Percentiles rank a stretch among this genome's conserved stretches.
Conservation (phyloP, 768 basidiomycete species). For the Amyloporia xantha region DNA sequence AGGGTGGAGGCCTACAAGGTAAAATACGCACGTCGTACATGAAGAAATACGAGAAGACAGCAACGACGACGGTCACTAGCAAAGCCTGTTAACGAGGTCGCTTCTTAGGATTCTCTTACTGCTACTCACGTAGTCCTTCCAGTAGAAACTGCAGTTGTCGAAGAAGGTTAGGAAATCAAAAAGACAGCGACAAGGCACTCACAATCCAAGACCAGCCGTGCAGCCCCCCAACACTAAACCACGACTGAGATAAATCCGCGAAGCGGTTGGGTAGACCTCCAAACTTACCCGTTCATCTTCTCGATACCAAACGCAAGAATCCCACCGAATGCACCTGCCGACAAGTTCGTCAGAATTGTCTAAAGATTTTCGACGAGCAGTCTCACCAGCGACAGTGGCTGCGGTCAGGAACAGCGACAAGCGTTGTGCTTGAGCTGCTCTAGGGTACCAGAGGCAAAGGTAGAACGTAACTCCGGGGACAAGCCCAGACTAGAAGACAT, state of each 20-base stretch:
- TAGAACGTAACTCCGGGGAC: too few relatives aligned
- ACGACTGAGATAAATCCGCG: too few relatives aligned
- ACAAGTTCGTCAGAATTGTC: not conserved
- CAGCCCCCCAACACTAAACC: conserved; percentile 5
- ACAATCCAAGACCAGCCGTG: conserved; percentile 9
- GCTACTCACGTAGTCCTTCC: conserved; percentile 4
- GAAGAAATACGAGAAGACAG: not conserved
- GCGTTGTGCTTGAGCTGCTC: conserved; percentile 5
- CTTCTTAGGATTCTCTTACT: not conserved
- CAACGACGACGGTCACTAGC: conserved; percentile 4
- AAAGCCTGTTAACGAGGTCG: not conserved
- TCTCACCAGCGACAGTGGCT: conserved; percentile 5
- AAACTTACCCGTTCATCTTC: conserved; percentile 8
- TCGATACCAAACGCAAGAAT: conserved; percentile 10
- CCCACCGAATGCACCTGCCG: conserved; percentile 13
- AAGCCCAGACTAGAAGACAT: too few relatives aligned
- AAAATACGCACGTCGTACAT: conserved; percentile 7
- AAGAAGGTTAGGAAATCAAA: not conserved
- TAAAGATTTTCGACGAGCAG: not conserved
- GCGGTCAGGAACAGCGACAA: conserved; percentile 5
- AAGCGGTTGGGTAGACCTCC: too few relatives aligned
- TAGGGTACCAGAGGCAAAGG: too few relatives aligned
- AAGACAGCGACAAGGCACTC: not conserved
- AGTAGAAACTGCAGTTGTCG: conserved; percentile 3
- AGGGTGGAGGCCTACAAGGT: not conserved